Base-by-base conservation (phyloP, 306 rosid genomes). In the Inga oerstediana region DNA sequence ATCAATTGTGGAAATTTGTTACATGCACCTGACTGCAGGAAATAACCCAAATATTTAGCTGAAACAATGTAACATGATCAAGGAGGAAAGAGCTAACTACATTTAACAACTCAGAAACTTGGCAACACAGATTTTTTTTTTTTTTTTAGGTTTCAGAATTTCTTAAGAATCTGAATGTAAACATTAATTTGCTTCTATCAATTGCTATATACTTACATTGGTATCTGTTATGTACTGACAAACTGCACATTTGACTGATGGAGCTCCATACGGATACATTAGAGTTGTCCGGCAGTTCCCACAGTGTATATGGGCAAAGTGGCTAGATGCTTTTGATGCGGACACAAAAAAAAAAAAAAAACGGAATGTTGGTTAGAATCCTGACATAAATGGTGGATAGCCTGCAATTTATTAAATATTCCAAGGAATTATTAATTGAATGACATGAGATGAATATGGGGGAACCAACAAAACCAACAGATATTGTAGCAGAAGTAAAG, bases 191-290 rank as follows among this genome's bases (percentile, higher is more conserved):
- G 51, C 10, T 22, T 64, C 41, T 35, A 80, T 46, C 12, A 65
- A 12, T 11, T 75, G 14, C 59, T 61, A 59, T 67, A 62, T 85
- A 92, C 99, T 94, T 88, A 97, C 99, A 79, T 84, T 87, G 83
- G 85, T 89, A 71, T 89, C 89, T 51, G 99, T 97, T 62, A 97
- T 89, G 86, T 84, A 94, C 44, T 97, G 99, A 86, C 99, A 97
- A 75, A 97, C 81, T 67, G 98, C 99, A 82, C 99, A 97, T 85
- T 97, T 97, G 85, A 97, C 99, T 46, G 99, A 97, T 37, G 99
- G 97, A 83, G 99, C 98, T 73, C 99, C 99, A 82, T 82, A 91
- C 0, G 99, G 97, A 87, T 92, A 97, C 95, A 97, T 88, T 79
- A 97, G 97, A 9, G 89, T 90, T 56, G 97, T 97, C 78, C 97